Conservation (phyloP, 352 stramenopile species). For the Hyaloperonospora arabidopsidis region DNA sequence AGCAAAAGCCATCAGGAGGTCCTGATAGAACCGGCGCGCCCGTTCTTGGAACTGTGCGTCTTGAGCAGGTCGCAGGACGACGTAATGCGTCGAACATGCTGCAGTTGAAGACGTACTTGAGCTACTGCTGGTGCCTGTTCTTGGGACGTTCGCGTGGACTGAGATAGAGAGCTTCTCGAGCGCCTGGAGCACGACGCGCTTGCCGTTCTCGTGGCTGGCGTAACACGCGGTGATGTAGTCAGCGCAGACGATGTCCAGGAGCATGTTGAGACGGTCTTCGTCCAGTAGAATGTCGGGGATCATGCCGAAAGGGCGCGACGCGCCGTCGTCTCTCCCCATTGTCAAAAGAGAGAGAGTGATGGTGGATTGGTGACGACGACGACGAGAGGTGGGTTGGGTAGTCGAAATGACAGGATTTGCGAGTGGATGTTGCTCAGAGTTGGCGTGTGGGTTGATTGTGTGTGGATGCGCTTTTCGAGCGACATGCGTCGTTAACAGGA, state of each 20-base stretch:
- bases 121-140: too few relatives aligned
- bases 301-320: conserved; percentile 19
- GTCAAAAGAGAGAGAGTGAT: background rate
- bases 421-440: too few relatives aligned
- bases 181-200: conserved; percentile 66
- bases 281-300: conserved; percentile 64
- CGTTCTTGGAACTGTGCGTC: conserved; percentile 45
- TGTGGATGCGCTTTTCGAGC: too few relatives aligned
- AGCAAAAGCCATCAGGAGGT: conserved; percentile 46
- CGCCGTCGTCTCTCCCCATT: conserved; percentile 21
- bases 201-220: conserved; percentile 77
- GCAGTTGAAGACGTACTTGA: conserved; percentile 12
- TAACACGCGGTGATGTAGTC: conserved; percentile 85
- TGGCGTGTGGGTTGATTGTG: too few relatives aligned
- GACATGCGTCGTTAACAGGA: background rate
- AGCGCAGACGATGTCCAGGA: conserved; percentile 78
- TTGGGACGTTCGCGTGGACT: conserved; percentile 32
- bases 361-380: too few relatives aligned
- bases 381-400: too few relatives aligned
- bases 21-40: conserved; percentile 48
- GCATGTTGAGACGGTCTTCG: conserved; percentile 70
- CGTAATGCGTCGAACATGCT: conserved; percentile 4
- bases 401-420: too few relatives aligned
- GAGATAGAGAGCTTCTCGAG: conserved; percentile 77
- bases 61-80: conserved; percentile 24